phyloP scores from a whole-genome alignment of 345 rosid genomes.

The Euphorbia tirucalli region DNA sequence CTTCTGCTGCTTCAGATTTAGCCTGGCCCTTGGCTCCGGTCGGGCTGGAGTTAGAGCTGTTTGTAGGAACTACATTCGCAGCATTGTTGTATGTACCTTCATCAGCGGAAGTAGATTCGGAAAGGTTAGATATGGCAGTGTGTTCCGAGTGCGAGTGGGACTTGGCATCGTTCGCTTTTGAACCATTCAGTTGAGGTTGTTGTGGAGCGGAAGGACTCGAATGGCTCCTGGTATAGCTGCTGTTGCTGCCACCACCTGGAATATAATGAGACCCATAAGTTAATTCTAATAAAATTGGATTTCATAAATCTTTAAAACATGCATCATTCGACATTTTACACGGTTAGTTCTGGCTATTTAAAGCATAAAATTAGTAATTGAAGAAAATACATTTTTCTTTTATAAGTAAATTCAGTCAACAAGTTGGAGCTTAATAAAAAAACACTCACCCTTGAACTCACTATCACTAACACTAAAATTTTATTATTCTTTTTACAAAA shows the following conservation, averaged over 20 bases:
- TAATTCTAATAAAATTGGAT: too few species aligned
- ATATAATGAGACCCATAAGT: not conserved
- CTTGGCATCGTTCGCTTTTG: constrained; percentile 13
- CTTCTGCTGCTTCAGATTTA: constrained; percentile 2
- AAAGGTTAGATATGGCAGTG: constrained; percentile 21
- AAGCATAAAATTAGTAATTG: too few species aligned
- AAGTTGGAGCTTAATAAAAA: too few species aligned
- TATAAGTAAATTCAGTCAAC: too few species aligned
- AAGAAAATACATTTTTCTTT: too few species aligned
- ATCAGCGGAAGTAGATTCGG: constrained; percentile 5
- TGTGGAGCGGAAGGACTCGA: constrained; percentile 21
- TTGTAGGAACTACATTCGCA: constrained; percentile 8
- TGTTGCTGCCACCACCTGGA: constrained; percentile 40
- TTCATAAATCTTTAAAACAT: too few species aligned
- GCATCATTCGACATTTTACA: too few species aligned
- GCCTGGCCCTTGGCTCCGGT: constrained; percentile 1
- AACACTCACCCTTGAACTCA: too few species aligned
- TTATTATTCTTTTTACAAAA: too few species aligned
- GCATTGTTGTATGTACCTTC: constrained; percentile 3
- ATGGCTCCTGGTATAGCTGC: constrained; percentile 31
- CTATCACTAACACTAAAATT: too few species aligned
- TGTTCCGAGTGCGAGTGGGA: constrained; percentile 13
- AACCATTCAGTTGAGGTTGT: constrained; percentile 19
- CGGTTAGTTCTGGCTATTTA: too few species aligned
- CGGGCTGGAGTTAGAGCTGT: not conserved